Evolutionary conservation across 352 stramenopile species (phyloP).

Genomic region (Lagenidium sp.): DNA sequence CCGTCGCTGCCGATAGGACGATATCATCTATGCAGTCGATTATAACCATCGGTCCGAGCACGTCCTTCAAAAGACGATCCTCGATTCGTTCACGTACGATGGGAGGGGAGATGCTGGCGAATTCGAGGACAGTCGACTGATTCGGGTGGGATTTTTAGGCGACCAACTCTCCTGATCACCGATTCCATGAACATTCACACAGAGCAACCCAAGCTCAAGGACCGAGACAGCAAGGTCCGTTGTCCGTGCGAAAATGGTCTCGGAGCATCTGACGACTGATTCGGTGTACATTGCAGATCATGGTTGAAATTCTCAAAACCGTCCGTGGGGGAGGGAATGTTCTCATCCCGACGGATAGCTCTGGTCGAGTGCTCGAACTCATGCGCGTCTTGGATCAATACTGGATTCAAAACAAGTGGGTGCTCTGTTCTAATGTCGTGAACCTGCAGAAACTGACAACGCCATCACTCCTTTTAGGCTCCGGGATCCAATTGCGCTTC

Average conservation of each 20-base stretch:
- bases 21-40: conserved; percentile 90
- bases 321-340: conserved; percentile 92
- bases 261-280: too few species aligned
- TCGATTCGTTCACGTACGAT: conserved; percentile 88
- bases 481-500: conserved; percentile 73
- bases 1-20: conserved; percentile 35
- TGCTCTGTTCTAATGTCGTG: neutral
- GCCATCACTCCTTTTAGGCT: conserved; percentile 52
- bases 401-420: conserved; percentile 93
- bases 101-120: too few species aligned
- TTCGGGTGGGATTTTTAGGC: conserved; percentile 23
- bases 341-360: conserved; percentile 92
- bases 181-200: conserved; percentile 85
- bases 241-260: neutral
- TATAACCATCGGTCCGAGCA: conserved; percentile 94
- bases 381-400: conserved; percentile 93
- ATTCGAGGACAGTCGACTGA: too few species aligned
- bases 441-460: neutral
- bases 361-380: conserved; percentile 92
- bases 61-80: conserved; percentile 90
- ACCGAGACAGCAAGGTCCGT: conserved; percentile 76
- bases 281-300: conserved; percentile 83
- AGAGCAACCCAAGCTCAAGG: conserved; percentile 82
- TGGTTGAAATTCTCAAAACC: conserved; percentile 90
- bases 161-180: conserved; percentile 81